phyloP scores from a whole-genome alignment of 177 flowering plant genomes.

The Telopea speciosissima region DNA sequence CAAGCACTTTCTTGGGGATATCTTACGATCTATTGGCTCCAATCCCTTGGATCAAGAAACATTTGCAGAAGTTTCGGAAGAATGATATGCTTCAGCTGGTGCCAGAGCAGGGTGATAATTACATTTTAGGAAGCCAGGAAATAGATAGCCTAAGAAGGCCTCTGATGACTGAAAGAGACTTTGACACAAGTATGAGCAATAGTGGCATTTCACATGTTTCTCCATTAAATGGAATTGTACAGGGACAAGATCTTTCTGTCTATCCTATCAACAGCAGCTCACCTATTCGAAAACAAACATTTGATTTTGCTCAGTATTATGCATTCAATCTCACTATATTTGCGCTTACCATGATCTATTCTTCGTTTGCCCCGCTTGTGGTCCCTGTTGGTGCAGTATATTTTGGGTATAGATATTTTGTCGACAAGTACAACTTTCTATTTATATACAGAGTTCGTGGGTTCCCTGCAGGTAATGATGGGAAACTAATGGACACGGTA shows the following conservation, averaged over 20 bases:
- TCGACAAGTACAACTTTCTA: slow-evolving; percentile 94
- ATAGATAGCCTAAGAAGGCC: slow-evolving; percentile 52
- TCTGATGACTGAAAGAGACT: slow-evolving; percentile 45
- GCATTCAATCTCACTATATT: slow-evolving; percentile 96
- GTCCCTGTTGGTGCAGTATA: slow-evolving; percentile 92
- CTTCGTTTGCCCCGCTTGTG: slow-evolving; percentile 87
- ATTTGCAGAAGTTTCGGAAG: slow-evolving; percentile 73
- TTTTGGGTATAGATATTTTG: slow-evolving; percentile 92
- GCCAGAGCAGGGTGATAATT: slow-evolving; percentile 82
- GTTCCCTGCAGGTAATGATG: slow-evolving; percentile 95
- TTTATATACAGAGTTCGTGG: slow-evolving; percentile 94
- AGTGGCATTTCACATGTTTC: slow-evolving; percentile 23
- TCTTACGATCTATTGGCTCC: slow-evolving; percentile 92
- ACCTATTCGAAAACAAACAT: slow-evolving; percentile 81
- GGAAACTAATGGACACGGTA: slow-evolving; percentile 91
- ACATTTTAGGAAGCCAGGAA: slow-evolving; percentile 53
- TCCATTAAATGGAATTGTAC: slow-evolving; percentile 33
- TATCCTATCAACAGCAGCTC: slow-evolving; percentile 82
- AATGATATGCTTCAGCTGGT: slow-evolving; percentile 97
- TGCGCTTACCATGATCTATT: slow-evolving; percentile 87
- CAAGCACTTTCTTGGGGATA: slow-evolving; percentile 94
- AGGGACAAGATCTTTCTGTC: slow-evolving; percentile 67
- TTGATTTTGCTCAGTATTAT: slow-evolving; percentile 97
- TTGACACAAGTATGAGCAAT: slow-evolving; percentile 17
- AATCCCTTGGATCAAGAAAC: slow-evolving; percentile 93